phyloP scores from a whole-genome alignment of 2,329 filamentous ascomycete species.

The Xylaria multiplex region DNA sequence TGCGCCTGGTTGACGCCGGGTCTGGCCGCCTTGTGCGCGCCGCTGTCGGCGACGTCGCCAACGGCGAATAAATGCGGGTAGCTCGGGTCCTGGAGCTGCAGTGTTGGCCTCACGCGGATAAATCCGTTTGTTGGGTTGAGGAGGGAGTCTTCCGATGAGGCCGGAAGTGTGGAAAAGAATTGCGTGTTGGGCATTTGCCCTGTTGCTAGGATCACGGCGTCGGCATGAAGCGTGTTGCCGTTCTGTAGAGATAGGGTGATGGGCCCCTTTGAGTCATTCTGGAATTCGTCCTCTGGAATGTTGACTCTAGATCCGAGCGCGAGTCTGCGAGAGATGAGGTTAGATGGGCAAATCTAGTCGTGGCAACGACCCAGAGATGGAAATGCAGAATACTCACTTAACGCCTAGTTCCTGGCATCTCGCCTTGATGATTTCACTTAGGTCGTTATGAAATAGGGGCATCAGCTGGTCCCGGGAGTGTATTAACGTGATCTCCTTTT shows the following conservation, averaged over 20 bases:
- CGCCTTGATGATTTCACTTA: constrained; percentile 53
- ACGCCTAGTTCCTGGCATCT: constrained; percentile 54
- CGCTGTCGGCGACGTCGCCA: constrained; percentile 62
- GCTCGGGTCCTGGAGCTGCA: constrained; percentile 55
- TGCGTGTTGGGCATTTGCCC: constrained; percentile 60
- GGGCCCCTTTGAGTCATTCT: constrained; percentile 30
- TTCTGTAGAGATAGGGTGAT: constrained; percentile 48
- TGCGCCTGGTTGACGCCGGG: constrained; percentile 57
- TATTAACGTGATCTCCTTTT: constrained; percentile 58
- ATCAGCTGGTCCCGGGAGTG: constrained; percentile 59
- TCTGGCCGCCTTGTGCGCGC: constrained; percentile 56
- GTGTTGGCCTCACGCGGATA: constrained; percentile 56
- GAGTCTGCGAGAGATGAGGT: constrained; percentile 29
- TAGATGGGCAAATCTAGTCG: not conserved
- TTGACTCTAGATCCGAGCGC: constrained; percentile 45
- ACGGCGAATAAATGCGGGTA: constrained; percentile 60
- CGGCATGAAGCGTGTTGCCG: constrained; percentile 50
- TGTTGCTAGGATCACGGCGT: constrained; percentile 58
- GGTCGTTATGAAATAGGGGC: constrained; percentile 53
- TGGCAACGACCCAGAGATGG: no score
- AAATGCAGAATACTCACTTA: constrained; percentile 27
- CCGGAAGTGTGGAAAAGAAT: constrained; percentile 49
- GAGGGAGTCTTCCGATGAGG: constrained; percentile 37
- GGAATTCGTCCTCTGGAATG: constrained; percentile 45
- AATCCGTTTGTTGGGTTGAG: constrained; percentile 48